These are phyloP conservation scores for Schizothecium vesticola DNA, from an alignment of 495 filamentous ascomycete genomes.

Conservation along the genomic window DNA sequence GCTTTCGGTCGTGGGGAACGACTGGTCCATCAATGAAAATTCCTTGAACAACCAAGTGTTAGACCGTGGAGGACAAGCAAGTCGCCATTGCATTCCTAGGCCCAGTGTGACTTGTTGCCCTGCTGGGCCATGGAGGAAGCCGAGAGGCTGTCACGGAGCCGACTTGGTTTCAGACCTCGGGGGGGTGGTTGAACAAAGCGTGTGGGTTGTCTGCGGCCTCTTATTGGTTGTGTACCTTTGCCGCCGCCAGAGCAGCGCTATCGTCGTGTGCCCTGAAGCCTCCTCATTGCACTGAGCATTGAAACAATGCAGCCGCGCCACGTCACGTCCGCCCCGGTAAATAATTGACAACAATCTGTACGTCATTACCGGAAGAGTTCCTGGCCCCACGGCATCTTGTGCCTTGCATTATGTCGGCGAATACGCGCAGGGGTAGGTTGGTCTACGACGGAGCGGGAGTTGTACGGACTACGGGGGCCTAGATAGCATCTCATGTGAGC, in stretches of 20 bases:
- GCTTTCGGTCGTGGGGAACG: slow-evolving; percentile 30
- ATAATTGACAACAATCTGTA: not conserved
- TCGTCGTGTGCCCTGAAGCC: slow-evolving; percentile 5
- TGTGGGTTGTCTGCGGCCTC: slow-evolving; percentile 7
- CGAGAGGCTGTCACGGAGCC: slow-evolving; percentile 11
- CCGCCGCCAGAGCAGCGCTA: not conserved
- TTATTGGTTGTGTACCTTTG: slow-evolving; percentile 2
- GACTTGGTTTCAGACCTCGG: slow-evolving; percentile 11
- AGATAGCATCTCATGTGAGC: not conserved
- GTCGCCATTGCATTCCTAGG: not conserved
- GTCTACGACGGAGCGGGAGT: not conserved
- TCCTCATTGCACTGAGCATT: not conserved
- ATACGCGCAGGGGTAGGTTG: not conserved
- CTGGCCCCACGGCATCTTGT: not conserved
- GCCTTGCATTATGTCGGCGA: not conserved
- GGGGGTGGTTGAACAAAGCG: slow-evolving; percentile 8
- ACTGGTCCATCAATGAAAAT: slow-evolving; percentile 33
- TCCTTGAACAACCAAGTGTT: slow-evolving; percentile 29
- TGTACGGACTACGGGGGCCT: not conserved
- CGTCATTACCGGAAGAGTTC: not conserved
- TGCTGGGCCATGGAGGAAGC: slow-evolving; percentile 9
- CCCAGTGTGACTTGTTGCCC: slow-evolving; percentile 1
- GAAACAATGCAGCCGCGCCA: slow-evolving; percentile 1
- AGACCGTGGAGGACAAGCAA: not conserved
- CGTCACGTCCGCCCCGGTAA: slow-evolving; percentile 6